Conservation (phyloP, 202 grass and related monocot genomes). For the Saccharum hybrid region DNA sequence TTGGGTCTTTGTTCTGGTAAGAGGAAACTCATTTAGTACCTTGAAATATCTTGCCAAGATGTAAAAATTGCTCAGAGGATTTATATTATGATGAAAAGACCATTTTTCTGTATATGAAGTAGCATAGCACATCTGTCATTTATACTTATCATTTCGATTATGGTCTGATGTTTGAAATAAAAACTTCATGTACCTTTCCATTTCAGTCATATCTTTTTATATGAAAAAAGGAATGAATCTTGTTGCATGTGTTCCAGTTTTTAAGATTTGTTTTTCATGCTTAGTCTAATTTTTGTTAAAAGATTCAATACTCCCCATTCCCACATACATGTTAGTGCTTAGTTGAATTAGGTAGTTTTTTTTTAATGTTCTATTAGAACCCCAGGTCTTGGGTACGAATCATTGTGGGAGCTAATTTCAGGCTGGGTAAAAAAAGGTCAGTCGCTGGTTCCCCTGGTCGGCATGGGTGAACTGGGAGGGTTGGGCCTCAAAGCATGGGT, state of each 20-base stretch:
- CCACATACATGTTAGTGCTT: slow-evolving; percentile 34
- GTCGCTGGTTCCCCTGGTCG: not conserved
- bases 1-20: slow-evolving; percentile 84
- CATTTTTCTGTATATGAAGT: not conserved
- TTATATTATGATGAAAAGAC: slow-evolving; percentile 1
- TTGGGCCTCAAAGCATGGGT: too few relatives aligned
- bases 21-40: slow-evolving; percentile 26
- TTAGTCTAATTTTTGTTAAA: not conserved
- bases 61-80: slow-evolving; percentile 22
- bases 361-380: not conserved
- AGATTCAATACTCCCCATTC: slow-evolving; percentile 1
- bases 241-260: not conserved
- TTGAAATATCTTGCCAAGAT: slow-evolving; percentile 28
- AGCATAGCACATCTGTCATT: not conserved
- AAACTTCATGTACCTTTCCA: slow-evolving; percentile 25
- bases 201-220: not conserved
- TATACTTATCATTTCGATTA: slow-evolving; percentile 11
- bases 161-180: not conserved
- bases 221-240: slow-evolving; percentile 1
- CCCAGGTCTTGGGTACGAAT: not conserved
- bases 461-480: too few relatives aligned
- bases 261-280: slow-evolving; percentile 7
- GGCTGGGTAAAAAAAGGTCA: not conserved
- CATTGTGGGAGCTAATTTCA: not conserved
- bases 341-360: not conserved